Evolutionary conservation across 495 filamentous ascomycete genomes (phyloP).

Genomic region (Podospora fimiseda): DNA sequence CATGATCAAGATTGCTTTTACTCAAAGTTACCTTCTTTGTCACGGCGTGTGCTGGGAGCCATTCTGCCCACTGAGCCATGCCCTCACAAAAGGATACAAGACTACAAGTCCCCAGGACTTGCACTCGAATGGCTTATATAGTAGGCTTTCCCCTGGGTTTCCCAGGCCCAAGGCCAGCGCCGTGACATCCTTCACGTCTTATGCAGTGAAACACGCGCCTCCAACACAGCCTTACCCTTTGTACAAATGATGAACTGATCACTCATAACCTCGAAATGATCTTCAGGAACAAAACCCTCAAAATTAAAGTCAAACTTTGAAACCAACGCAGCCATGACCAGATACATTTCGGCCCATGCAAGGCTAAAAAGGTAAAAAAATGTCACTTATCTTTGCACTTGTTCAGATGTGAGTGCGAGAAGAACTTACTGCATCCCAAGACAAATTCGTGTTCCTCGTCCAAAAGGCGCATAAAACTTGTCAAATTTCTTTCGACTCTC

Average conservation of each 20-base stretch:
- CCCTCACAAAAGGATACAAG: too few species aligned
- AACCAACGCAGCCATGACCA: constrained; percentile 15
- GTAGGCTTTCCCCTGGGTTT: too few species aligned
- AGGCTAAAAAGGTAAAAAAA: constrained; percentile 12
- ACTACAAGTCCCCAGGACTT: too few species aligned
- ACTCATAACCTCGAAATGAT: constrained; percentile 17
- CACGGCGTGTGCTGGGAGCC: too few species aligned
- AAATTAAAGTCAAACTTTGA: constrained; percentile 22
- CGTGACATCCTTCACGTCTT: not conserved
- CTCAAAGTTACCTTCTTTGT: too few species aligned
- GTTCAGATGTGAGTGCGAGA: not conserved
- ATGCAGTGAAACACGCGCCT: not conserved
- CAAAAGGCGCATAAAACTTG: constrained; percentile 23
- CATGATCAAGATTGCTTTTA: too few species aligned
- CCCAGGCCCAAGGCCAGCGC: too few species aligned
- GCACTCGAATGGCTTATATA: too few species aligned
- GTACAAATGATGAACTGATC: constrained; percentile 28
- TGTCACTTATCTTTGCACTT: not conserved
- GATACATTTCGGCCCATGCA: constrained; percentile 27
- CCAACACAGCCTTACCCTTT: constrained; percentile 7
- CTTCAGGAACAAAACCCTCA: constrained; percentile 9
- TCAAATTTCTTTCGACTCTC: constrained; percentile 8
- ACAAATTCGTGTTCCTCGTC: constrained; percentile 20
- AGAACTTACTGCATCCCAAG: constrained; percentile 28
- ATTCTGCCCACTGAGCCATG: too few species aligned